Evolutionary conservation across 208 protist genomes (phyloP), one percentile per base, ranked within the genome.

Genomic region (Herpetomonas tarakana): DNA sequence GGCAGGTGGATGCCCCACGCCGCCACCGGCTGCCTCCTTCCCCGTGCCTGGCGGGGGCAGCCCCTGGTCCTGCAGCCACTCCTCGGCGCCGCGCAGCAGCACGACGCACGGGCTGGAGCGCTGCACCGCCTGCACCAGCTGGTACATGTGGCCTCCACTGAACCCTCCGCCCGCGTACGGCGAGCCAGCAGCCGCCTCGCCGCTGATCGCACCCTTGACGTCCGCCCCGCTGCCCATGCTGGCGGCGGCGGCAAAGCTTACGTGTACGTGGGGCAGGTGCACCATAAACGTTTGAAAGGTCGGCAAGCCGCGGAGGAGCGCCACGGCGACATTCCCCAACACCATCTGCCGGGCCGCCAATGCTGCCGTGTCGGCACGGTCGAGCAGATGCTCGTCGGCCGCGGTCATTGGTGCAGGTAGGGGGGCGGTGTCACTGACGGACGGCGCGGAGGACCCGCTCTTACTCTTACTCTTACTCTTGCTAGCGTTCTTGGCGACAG

Each of bases 41-140:
- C 25, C 24, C 19, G 18, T 38, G 59, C 16, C 29, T 39, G 16
- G 46, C 25, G 7, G 21, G 4, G 67, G 58, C 3, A 58, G 29
- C 35, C 67, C 64, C 27, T 69, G 52, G 21, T 70, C 73, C 9
- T 45, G 44, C 35, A 94, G 61, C 80, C 82, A 94, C 31, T 80
- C 77, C 26, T 85, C 83, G 22, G 69, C 74, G 0, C 83, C 83
- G 12, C 71, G 65, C n/a, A 94, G 53, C 24, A 85, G 58, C 52
- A 94, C 82, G 4, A 87, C 58, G 22, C 73, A 94, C 2, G 84
- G 84, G 25, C 63, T 68, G 52, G 60, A 77, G 19, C 71, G 79
- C 27, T 76, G 75, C 35, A 88, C 47, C 1, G 77, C 78, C 51
- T 69, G 58, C 27, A 91, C 73, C 22, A 78, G 59, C 24, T 81